These are phyloP conservation scores for Pseudogymnoascus sp. DNA, from an alignment of 2,329 filamentous ascomycete species.

Conservation along the genomic window DNA sequence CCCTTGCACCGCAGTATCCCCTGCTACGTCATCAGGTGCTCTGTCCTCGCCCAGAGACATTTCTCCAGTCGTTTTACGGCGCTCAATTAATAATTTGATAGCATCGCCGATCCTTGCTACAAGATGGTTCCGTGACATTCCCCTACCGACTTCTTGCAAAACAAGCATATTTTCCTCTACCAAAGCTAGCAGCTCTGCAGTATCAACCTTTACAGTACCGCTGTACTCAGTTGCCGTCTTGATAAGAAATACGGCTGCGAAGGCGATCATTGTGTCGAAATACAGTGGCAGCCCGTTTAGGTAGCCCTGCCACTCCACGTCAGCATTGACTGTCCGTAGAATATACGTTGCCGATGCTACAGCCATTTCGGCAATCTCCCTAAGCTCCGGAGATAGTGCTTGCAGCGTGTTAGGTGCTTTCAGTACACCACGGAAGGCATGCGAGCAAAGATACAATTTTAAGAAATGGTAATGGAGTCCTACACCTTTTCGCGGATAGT, in stretches of 20 bases:
- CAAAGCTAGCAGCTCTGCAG: constrained; percentile 18
- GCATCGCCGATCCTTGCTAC: not conserved
- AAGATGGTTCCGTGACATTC: not conserved
- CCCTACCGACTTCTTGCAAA: constrained; percentile 4
- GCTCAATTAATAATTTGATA: not conserved
- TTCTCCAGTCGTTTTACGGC: not conserved
- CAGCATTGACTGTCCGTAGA: constrained; percentile 19
- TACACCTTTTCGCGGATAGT: constrained; percentile 34
- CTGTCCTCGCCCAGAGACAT: not conserved
- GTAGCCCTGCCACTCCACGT: constrained; percentile 19
- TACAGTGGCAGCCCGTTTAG: constrained; percentile 24
- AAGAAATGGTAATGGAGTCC: constrained; percentile 35
- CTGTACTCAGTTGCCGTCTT: constrained; percentile 19
- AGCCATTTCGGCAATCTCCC: constrained; percentile 23
- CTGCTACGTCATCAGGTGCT: not conserved
- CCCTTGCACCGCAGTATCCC: not conserved
- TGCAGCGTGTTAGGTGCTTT: not conserved
- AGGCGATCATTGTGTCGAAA: constrained; percentile 25
- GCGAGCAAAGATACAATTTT: constrained; percentile 35
- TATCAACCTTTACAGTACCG: constrained; percentile 15
- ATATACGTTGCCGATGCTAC: constrained; percentile 22
- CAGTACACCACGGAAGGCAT: constrained; percentile 32
- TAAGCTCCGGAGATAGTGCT: constrained; percentile 16
- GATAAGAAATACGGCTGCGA: constrained; percentile 24
- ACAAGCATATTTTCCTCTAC: constrained; percentile 3